Conservation (phyloP, 2,329 filamentous ascomycete genomes). For the Volutella citrinella region DNA sequence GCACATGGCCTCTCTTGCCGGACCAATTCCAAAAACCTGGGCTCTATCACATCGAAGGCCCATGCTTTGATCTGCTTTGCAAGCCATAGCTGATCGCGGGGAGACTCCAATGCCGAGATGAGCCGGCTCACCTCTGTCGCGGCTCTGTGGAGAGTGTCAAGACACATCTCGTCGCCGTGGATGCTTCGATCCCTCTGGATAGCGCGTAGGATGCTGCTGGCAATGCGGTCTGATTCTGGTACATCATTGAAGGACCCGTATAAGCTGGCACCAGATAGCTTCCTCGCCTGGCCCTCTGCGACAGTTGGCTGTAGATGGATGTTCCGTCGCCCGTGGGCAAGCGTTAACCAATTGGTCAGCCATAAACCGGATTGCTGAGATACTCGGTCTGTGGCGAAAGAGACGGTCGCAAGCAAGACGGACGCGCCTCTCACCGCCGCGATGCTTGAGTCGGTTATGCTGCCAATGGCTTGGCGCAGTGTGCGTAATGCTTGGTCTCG, state of each 20-base stretch:
- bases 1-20: slow-evolving; percentile 2
- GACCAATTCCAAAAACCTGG: slow-evolving; percentile 2
- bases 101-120: neutral
- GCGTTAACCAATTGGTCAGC: slow-evolving; percentile 2
- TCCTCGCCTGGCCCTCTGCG: neutral
- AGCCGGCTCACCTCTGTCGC: slow-evolving; percentile 1
- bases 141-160: slow-evolving; percentile 1
- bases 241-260: slow-evolving; percentile 1
- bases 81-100: neutral
- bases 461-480: neutral
- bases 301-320: neutral
- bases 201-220: slow-evolving; percentile 1
- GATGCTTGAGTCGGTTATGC: slow-evolving; percentile 1
- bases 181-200: neutral
- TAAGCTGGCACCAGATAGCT: slow-evolving; percentile 1
- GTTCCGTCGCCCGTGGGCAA: neutral
- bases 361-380: slow-evolving; percentile 1
- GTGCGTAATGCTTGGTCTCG: slow-evolving; percentile 2
- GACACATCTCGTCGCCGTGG: neutral
- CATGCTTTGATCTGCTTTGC: slow-evolving; percentile 3
- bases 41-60: neutral
- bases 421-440: slow-evolving; percentile 1
- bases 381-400: slow-evolving; percentile 2
- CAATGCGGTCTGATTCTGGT: slow-evolving; percentile 1
- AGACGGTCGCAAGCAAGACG: neutral